phyloP scores from a whole-genome alignment of 2,329 filamentous ascomycete genomes.

The Diaporthe ampelina region DNA sequence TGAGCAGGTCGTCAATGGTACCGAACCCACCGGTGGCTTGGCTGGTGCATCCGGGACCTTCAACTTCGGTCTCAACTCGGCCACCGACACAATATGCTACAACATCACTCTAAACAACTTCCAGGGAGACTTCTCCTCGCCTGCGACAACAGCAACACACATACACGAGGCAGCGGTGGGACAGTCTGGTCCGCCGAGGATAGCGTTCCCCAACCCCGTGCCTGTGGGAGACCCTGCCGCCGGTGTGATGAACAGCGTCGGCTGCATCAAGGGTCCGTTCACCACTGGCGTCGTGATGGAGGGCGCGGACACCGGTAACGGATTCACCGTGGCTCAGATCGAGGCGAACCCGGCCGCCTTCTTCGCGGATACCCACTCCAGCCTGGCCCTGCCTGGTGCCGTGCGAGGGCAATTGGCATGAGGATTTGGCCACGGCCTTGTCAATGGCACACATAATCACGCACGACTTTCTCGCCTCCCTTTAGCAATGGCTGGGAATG shows the following conservation, averaged over 20 bases:
- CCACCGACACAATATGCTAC: constrained; percentile 49
- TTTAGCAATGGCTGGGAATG: no score
- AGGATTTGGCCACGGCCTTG: background rate
- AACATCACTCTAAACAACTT: constrained; percentile 63
- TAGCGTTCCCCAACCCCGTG: constrained; percentile 61
- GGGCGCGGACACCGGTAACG: constrained; percentile 59
- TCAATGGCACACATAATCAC: background rate
- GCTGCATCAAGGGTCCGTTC: constrained; percentile 56
- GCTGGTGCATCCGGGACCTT: constrained; percentile 61
- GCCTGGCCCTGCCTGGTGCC: constrained; percentile 57
- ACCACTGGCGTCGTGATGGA: constrained; percentile 56
- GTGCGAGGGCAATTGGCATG: constrained; percentile 59
- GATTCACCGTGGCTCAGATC: constrained; percentile 61
- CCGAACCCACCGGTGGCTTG: constrained; percentile 50
- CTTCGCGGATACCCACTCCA: constrained; percentile 64
- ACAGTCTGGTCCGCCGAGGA: constrained; percentile 57
- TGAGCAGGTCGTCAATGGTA: constrained; percentile 60
- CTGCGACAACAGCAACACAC: constrained; percentile 63
- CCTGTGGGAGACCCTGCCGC: constrained; percentile 47
- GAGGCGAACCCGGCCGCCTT: constrained; percentile 62
- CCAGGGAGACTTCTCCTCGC: constrained; percentile 59
- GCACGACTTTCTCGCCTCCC: background rate
- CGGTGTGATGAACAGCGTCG: constrained; percentile 42
- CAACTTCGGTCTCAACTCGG: constrained; percentile 62
- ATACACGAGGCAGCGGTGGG: constrained; percentile 62